These are phyloP conservation scores for Saccharomyces hybrid DNA, from an alignment of 1,139 yeast species.

Conservation along the genomic window DNA sequence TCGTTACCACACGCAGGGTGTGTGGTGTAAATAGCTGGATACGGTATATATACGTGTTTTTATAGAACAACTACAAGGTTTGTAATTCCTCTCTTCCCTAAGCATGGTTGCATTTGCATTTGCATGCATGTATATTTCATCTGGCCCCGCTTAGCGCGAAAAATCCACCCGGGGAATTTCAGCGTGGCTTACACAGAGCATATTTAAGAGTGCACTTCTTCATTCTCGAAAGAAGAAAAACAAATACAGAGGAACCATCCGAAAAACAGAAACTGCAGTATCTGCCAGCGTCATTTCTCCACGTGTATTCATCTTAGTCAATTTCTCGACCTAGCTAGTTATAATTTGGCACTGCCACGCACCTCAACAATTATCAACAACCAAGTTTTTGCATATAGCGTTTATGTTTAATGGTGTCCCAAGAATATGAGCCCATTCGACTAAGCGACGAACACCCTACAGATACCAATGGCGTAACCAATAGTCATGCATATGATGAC, in stretches of 20 bases:
- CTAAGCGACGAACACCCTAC: background rate
- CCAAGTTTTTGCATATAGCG: background rate
- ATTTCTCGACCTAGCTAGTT: background rate
- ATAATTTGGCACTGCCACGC: background rate
- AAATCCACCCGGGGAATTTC: background rate
- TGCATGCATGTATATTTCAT: no score
- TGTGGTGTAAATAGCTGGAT: background rate
- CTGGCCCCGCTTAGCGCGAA: background rate
- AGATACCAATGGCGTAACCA: background rate
- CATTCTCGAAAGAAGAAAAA: background rate
- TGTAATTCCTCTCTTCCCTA: background rate
- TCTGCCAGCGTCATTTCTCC: background rate
- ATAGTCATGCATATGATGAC: background rate
- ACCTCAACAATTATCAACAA: background rate
- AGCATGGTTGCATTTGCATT: background rate
- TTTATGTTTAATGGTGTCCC: slow-evolving; percentile 6
- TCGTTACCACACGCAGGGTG: background rate
- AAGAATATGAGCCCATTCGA: slow-evolving; percentile 8
- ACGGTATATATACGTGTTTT: background rate
- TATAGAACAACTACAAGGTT: background rate
- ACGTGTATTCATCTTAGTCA: background rate
- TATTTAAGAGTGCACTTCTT: background rate
- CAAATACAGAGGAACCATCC: background rate
- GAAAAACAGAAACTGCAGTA: background rate
- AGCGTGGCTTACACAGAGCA: background rate